Conservation (phyloP, 1,284 basidiomycete species). For the Mycena sp. region DNA sequence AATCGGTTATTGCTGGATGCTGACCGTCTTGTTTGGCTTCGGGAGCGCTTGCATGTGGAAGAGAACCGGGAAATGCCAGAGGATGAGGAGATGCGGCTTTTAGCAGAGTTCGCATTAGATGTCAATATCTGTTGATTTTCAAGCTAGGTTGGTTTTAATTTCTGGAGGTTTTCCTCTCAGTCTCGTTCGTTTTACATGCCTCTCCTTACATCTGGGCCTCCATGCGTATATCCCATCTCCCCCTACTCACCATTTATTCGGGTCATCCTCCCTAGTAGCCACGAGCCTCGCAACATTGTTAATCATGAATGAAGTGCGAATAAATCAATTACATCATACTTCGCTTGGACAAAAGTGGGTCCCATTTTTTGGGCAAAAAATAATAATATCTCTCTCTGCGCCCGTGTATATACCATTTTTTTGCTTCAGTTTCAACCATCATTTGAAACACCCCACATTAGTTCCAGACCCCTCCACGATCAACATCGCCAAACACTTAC, state of each 20-base stretch:
- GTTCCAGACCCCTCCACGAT: slow-evolving; percentile 9
- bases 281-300: too few species aligned
- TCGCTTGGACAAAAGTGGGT: too few species aligned
- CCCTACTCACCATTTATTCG: too few species aligned
- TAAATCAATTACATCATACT: too few species aligned
- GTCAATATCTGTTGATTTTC: slow-evolving; percentile 12
- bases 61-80: slow-evolving; percentile 23
- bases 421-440: too few species aligned
- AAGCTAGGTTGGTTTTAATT: background rate
- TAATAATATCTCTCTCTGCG: too few species aligned
- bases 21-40: slow-evolving; percentile 22
- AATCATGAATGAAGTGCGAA: too few species aligned
- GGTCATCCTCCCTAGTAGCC: too few species aligned
- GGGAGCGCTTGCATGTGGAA: slow-evolving; percentile 16
- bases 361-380: too few species aligned
- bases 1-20: slow-evolving; percentile 24
- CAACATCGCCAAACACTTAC: background rate
- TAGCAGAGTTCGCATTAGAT: slow-evolving; percentile 22
- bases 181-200: background rate
- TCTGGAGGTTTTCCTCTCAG: background rate
- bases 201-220: background rate
- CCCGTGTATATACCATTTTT: too few species aligned
- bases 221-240: too few species aligned
- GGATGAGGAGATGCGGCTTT: slow-evolving; percentile 19
- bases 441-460: too few species aligned